phyloP scores from a whole-genome alignment of 1,139 yeast species.

The Hyphopichia pseudoburtonii region DNA sequence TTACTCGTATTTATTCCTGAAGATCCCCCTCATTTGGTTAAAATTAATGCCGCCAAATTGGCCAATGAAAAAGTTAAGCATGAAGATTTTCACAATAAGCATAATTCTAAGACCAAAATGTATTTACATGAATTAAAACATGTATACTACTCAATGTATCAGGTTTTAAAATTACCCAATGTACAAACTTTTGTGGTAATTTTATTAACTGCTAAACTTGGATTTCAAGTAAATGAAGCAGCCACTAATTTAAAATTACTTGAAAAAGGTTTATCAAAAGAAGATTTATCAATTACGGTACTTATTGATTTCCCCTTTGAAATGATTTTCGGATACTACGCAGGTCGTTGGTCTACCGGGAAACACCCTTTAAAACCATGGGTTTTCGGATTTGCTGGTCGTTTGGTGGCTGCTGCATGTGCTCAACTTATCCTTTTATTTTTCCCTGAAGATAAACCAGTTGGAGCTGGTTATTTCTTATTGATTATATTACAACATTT shows the following conservation, averaged over 20 bases:
- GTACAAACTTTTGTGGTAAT: constrained; percentile 74
- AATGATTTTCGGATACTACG: constrained; percentile 90
- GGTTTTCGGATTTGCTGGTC: constrained; percentile 86
- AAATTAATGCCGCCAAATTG: constrained; percentile 38
- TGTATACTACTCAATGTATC: constrained; percentile 76
- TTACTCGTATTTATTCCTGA: constrained; percentile 63
- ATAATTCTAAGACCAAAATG: constrained; percentile 23
- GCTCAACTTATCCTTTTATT: constrained; percentile 73
- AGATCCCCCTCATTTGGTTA: constrained; percentile 54
- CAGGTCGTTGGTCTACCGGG: constrained; percentile 92
- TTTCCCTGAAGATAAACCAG: constrained; percentile 64
- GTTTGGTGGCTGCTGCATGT: constrained; percentile 69
- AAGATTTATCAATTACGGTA: constrained; percentile 90
- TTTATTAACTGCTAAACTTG: constrained; percentile 80
- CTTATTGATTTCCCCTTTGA: constrained; percentile 95
- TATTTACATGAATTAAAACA: constrained; percentile 29
- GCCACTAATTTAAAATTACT: constrained; percentile 88
- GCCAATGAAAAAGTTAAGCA: constrained; percentile 32
- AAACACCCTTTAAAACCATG: constrained; percentile 76
- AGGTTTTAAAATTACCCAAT: constrained; percentile 72
- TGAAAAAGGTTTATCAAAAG: constrained; percentile 93
- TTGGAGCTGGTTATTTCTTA: constrained; percentile 52
- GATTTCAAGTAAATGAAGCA: constrained; percentile 94
- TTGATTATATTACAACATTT: constrained; percentile 79
- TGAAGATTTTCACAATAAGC: constrained; percentile 23